These are phyloP conservation scores for Phytophthora brassicae DNA, from an alignment of 352 stramenopile species.

Conservation along the genomic window DNA sequence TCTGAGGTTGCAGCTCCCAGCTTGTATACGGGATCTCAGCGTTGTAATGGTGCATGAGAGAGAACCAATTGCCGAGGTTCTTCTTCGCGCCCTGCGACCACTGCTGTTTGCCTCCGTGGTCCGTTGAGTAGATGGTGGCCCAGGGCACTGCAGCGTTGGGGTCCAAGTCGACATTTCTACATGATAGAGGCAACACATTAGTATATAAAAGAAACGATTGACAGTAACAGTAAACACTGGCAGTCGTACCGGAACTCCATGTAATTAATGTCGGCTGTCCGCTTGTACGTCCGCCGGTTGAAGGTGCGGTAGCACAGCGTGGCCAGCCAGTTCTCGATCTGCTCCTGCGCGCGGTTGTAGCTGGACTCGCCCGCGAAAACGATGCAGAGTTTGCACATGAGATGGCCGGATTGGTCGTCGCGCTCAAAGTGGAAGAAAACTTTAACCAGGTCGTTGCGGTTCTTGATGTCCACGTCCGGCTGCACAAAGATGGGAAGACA, in stretches of 20 bases:
- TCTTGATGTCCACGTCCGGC: constrained; percentile 80
- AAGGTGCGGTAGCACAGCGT: constrained; percentile 85
- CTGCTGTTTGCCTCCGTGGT: constrained; percentile 76
- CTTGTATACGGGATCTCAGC: constrained; percentile 47
- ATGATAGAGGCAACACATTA: constrained; percentile 1
- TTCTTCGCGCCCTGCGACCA: constrained; percentile 86
- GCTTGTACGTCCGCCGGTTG: constrained; percentile 85
- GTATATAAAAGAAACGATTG: too few relatives aligned
- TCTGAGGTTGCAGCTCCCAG: constrained; percentile 49
- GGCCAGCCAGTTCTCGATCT: constrained; percentile 74
- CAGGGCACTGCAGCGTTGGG: constrained; percentile 46
- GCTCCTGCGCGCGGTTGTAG: constrained; percentile 77
- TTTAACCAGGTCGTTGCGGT: constrained; percentile 82
- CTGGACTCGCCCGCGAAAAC: constrained; percentile 83
- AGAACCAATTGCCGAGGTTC: constrained; percentile 86
- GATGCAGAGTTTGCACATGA: constrained; percentile 82
- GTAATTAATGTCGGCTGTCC: constrained; percentile 90
- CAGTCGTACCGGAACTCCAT: constrained; percentile 71
- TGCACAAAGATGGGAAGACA: constrained; percentile 85
- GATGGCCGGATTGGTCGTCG: constrained; percentile 40
- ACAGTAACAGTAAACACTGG: too few relatives aligned
- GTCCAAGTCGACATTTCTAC: constrained; percentile 66
- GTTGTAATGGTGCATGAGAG: constrained; percentile 88
- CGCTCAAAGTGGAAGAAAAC: constrained; percentile 84
- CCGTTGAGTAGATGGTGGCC: constrained; percentile 65